Evolutionary conservation across 192 early-diverging fungal species (phyloP), one percentile per base, ranked within the genome.

Genomic region (Backusella parvicylindrica): DNA sequence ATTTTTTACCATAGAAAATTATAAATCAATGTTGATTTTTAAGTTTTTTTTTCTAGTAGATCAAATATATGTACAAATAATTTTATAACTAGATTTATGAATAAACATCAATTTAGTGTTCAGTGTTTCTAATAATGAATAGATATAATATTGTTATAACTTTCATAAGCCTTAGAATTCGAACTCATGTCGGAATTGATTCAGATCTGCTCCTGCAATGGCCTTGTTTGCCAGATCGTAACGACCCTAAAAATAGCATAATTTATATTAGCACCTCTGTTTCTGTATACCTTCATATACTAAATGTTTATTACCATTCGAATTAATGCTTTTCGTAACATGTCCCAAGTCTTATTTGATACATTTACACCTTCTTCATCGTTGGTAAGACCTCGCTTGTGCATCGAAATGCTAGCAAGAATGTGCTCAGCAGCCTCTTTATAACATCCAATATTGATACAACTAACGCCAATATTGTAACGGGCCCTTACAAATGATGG

Each of bases 401-500:
- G 73, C 78, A 79, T 79, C 16, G 91, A 88, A 75, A 99, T 82
- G 7, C 95, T 94, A 1, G 90, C 89, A 41, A 99, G 83, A 30
- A 98, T 85, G 84, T 99, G 96, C 74, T 96, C 96, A 9, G 93
- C 95, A 1, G 97, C 97, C 79, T 99, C 97, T 33, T 89, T 84
- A 78, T 97, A 94, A 77, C 93, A 91, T 18, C 93, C 93, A 85
- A 99, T 89, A 80, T 98, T 96, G 71, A 99, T 94, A 79, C 96
- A 97, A 16, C 91, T 89, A 30, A 99, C 92, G 13, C 96, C 95
- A 53, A 99, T 83, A 83, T 99, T 99, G 86, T 97, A 99, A 49
- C 97, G 87, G 15, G 96, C 98, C 18, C 98, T 91, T 26, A 99
- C 92, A 89, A 95, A 99, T 26, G 91, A 91, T 6, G 98, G 97